Evolutionary conservation across 208 protist species (phyloP).

Genomic region (Acanthamoeba royreba): DNA sequence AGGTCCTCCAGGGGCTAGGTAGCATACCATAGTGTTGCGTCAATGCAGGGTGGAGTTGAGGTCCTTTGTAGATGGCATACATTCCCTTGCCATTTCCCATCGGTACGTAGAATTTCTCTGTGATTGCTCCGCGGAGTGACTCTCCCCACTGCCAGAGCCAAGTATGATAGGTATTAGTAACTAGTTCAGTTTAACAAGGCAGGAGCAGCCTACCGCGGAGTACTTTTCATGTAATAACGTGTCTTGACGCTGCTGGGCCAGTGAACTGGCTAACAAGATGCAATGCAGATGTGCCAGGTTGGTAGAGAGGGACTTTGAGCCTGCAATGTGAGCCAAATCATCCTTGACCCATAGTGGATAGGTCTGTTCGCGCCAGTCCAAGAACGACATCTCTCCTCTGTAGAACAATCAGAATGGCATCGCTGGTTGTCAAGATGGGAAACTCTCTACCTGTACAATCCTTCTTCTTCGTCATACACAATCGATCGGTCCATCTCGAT

Average conservation of each 20-base stretch:
- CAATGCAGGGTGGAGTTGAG: not conserved
- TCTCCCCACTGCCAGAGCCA: not conserved
- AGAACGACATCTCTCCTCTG: not conserved
- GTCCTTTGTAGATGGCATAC: not conserved
- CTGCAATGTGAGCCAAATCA: not conserved
- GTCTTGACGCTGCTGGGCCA: not conserved
- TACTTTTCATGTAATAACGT: not conserved
- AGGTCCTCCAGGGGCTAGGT: not conserved
- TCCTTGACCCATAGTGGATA: not conserved
- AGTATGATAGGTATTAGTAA: no score
- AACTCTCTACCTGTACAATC: not conserved
- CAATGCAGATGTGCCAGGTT: not conserved
- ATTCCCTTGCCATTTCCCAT: not conserved
- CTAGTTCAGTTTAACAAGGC: no score
- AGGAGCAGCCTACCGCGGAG: not conserved
- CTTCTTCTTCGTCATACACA: not conserved
- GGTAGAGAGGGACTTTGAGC: not conserved
- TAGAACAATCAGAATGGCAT: not conserved
- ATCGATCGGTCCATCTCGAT: not conserved
- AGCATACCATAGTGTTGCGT: not conserved
- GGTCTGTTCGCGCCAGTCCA: not conserved
- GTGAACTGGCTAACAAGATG: not conserved
- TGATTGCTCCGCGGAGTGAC: not conserved
- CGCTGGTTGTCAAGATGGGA: not conserved
- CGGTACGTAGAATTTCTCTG: not conserved